phyloP scores from a whole-genome alignment of 129 eudicot species.

The Arctium minus region DNA sequence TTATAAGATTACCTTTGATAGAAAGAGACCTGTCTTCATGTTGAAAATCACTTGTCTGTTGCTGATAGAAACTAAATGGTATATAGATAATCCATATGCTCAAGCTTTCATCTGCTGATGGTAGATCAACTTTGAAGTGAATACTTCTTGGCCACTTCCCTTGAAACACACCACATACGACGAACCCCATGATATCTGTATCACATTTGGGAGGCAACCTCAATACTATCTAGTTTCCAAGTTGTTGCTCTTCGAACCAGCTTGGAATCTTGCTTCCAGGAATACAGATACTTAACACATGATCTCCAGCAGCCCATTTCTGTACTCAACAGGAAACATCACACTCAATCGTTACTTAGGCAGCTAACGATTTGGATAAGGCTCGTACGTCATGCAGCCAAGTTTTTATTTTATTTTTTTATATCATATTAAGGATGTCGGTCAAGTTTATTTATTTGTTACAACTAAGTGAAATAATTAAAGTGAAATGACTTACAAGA shows the following conservation, averaged over 20 bases:
- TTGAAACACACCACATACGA: not conserved
- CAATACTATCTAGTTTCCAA: not conserved
- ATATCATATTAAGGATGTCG: not conserved
- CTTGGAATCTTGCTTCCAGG: not conserved
- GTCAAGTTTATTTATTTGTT: not conserved
- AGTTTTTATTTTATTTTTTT: too few species aligned
- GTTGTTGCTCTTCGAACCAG: not conserved
- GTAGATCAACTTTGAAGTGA: not conserved
- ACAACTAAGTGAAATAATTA: too few species aligned
- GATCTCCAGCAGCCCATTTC: not conserved
- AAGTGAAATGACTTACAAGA: too few species aligned
- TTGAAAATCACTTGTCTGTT: not conserved
- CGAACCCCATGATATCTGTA: not conserved
- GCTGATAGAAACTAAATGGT: not conserved
- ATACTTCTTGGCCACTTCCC: not conserved
- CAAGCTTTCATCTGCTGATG: not conserved
- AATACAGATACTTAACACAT: not conserved
- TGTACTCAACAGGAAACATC: not conserved
- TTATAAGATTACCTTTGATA: not conserved
- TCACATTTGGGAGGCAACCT: not conserved
- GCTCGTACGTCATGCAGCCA: too few species aligned
- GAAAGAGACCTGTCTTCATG: not conserved
- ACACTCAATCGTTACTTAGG: not conserved
- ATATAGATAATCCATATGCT: not conserved
- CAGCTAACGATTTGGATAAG: not conserved